Conservation (phyloP, 306 rosid genomes). For the Cercis canadensis region DNA sequence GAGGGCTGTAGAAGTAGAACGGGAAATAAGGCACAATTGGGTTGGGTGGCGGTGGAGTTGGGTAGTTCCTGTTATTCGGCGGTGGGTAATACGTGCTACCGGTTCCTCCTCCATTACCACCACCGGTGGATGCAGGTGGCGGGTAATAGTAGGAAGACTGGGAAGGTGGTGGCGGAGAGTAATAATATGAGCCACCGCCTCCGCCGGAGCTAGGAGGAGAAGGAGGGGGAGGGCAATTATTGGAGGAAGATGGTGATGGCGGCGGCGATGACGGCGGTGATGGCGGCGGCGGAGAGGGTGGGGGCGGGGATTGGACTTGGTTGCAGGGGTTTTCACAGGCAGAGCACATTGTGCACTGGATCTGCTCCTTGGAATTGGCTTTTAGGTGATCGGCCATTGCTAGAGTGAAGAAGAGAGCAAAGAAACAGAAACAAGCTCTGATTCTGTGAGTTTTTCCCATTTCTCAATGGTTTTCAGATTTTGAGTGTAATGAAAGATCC, state of each 20-base stretch:
- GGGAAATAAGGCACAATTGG: conserved; percentile 96
- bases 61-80: conserved; percentile 58
- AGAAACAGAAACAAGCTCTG: not conserved
- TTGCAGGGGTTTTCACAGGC: conserved; percentile 82
- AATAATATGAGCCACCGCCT: conserved; percentile 42
- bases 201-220: conserved; percentile 56
- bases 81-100: conserved; percentile 69
- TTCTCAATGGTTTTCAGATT: not conserved
- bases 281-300: conserved; percentile 50
- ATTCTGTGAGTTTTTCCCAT: conserved; percentile 44
- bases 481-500: not conserved
- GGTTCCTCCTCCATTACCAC: conserved; percentile 35
- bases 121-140: conserved; percentile 71
- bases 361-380: conserved; percentile 64
- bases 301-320: conserved; percentile 60
- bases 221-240: conserved; percentile 78
- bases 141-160: conserved; percentile 55
- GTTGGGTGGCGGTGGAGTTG: conserved; percentile 92
- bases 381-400: conserved; percentile 27
- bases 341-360: conserved; percentile 93
- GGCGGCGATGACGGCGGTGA: conserved; percentile 49
- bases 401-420: conserved; percentile 9
- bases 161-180: conserved; percentile 79
- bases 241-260: conserved; percentile 34
- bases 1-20: conserved; percentile 76